A percentile compares a stretch with the other conserved stretches of the same genome.
These are phyloP conservation scores for Aspergillus vadensis DNA, from an alignment of 2,329 filamentous ascomycete species.

Conservation along the genomic window DNA sequence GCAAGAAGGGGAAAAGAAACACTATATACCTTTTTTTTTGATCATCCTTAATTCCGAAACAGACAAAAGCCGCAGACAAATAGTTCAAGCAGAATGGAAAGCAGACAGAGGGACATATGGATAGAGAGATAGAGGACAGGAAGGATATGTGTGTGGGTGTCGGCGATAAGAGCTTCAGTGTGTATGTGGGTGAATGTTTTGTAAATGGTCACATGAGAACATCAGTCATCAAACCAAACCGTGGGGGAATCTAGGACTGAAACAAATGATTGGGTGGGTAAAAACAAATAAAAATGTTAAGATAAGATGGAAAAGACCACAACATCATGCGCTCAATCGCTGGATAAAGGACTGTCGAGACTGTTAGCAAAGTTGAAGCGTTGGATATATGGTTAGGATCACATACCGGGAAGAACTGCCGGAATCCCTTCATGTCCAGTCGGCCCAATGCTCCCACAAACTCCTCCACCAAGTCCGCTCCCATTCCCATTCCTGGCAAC, in stretches of 20 bases:
- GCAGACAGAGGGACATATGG: not conserved
- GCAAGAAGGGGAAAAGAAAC: no score
- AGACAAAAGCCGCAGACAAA: not conserved
- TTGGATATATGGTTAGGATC: not conserved
- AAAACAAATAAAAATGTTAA: conserved; percentile 12
- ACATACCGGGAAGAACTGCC: conserved; percentile 50
- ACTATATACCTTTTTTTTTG: conserved; percentile 25
- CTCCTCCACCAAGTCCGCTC: conserved; percentile 48
- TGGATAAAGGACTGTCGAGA: conserved; percentile 44
- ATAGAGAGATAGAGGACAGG: not conserved
- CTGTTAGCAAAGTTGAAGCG: conserved; percentile 10
- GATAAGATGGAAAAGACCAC: conserved; percentile 14
- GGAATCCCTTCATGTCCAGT: conserved; percentile 50
- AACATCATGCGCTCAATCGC: conserved; percentile 46
- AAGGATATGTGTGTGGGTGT: not conserved
- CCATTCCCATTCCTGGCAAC: conserved; percentile 52
- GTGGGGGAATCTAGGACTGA: conserved; percentile 30
- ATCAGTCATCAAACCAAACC: conserved; percentile 32
- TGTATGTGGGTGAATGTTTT: not conserved
- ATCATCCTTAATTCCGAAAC: conserved; percentile 8
- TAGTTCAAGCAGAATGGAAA: not conserved
- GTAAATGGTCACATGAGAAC: conserved; percentile 23
- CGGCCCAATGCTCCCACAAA: conserved; percentile 49
- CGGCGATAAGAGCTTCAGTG: conserved; percentile 15
- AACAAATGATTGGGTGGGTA: conserved; percentile 10